Base-by-base conservation (phyloP, 1,284 basidiomycete genomes). In the Irpex lacteus region DNA sequence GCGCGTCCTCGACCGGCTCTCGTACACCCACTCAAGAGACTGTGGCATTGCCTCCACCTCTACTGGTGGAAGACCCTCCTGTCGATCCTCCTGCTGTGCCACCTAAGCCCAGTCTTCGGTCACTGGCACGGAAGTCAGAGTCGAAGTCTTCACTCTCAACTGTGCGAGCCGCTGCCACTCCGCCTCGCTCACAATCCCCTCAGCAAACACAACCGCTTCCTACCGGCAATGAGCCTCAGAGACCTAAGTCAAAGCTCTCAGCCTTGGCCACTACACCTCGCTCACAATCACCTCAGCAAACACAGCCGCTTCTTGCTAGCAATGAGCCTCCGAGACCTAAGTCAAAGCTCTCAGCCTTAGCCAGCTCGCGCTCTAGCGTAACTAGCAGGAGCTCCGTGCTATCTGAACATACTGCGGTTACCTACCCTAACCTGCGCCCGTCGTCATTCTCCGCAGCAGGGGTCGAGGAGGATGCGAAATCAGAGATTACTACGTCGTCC, bases 381-480 rank as follows among this genome's bases (percentile, higher is more conserved):
- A 68, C 67, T 61, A 81, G 80, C 64, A 75, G 79, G 70, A 83
- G 81, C 68, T 85, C 85, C 36, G 74, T 79, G 36, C 77, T 82
- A 5, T 81, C 79, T 50, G 82, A 78, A 18, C 76, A 82, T 1
- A 86, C 89, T 19, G 79, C 86, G 11, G 83, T 85, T 68, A 91
- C 90, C 4, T 91, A 87, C 71, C 86, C 89, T 19, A 79, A 72
- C 5, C 77, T 91, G 64, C 85, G 90, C 36, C 90, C 89, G 32
- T 81, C 86, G 19, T 74, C 85, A 1, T 80, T 82, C 60, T 89
- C 87, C 15, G 75, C 80, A 57, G 72, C 80, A 60, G 82, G 82
- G 59, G 69, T 80, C 38, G 37, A 58, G 40, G 62, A 58, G 40
- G 64, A 49, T 53, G 52, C 68, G 60, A 38, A 63, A 4, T 69